Conservation (phyloP, 148 eudicot species). For the Persicaria tinctoria region DNA sequence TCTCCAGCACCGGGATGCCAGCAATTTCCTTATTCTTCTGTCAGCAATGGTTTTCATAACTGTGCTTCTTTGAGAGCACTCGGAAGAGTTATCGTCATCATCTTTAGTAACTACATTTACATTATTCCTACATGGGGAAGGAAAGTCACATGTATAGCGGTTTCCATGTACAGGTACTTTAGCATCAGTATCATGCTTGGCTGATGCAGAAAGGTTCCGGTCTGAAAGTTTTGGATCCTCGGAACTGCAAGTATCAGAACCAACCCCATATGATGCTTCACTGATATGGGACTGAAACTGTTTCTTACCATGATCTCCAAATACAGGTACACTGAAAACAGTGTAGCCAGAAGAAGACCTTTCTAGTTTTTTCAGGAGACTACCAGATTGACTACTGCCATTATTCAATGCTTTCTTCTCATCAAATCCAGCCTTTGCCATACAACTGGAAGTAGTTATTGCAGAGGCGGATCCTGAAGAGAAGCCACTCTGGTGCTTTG, state of each 20-base stretch:
- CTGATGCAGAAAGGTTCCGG: constrained; percentile 36
- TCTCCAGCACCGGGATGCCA: constrained; percentile 61
- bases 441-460: constrained; percentile 40
- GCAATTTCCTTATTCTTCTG: constrained; percentile 52
- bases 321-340: constrained; percentile 29
- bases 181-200: constrained; percentile 37
- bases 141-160: constrained; percentile 32
- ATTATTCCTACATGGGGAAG: constrained; percentile 42
- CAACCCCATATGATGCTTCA: constrained; percentile 18
- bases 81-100: constrained; percentile 90
- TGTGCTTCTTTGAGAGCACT: constrained; percentile 59
- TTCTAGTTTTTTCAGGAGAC: constrained; percentile 22
- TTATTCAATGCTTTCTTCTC: constrained; percentile 31
- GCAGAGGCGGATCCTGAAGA: constrained; percentile 41
- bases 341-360: constrained; percentile 20
- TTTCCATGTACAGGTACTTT: constrained; percentile 38
- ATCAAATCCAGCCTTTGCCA: constrained; percentile 32
- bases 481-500: constrained; percentile 27
- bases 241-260: constrained; percentile 32
- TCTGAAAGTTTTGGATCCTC: constrained; percentile 26
- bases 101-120: constrained; percentile 83
- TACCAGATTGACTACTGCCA: constrained; percentile 28
- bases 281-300: constrained; percentile 25
- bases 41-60: constrained; percentile 47
- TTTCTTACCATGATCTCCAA: constrained; percentile 26